Evolutionary conservation across 805 yeast species (phyloP), one percentile per base, ranked within the genome.

Genomic region (Soucietia sequanensis): DNA sequence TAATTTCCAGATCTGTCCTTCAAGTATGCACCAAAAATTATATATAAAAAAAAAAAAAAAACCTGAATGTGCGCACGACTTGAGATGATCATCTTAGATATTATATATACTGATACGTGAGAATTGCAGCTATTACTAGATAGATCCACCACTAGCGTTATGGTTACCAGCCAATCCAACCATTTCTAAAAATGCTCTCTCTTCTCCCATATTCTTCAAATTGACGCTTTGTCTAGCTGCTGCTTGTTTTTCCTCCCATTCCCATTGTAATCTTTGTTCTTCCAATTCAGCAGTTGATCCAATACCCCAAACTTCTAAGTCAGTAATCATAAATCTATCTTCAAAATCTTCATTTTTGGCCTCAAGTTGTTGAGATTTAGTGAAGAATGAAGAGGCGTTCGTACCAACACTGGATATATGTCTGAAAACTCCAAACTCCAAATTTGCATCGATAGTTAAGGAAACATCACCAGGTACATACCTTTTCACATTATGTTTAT

Each of bases 171-270:
- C 70, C 27, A 77, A 52, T 0, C 82, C 82, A 0, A 87, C 96
- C 87, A 90, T 74, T 46, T 89, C 97, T 42, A 90, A 61, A 31
- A 90, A 65, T 0, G 96, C 95, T 37, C 88, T 61, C 34, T 88
- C 96, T 48, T 90, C 97, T 2, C 85, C 84, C 45, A 84, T 53
- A 37, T 73, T 75, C 34, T 74, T 70, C 21, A 81, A 45, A 50
- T 89, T 87, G 2, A 89, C 75, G 19, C 76, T 70, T 48, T 82
- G 84, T 34, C 97, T 68, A 23, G 88, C 81, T 46, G 79, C 75
- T 0, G 95, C 95, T 54, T 88, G 96, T 31, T 78, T 68, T 51
- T 82, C 84, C 53, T 91, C 97, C 96, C 96, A 89, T 47, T 82
- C 89, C 93, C 95, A 84, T 40, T 75, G 75, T 48, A 75, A 77